Evolutionary conservation across 495 filamentous ascomycete genomes (phyloP), one percentile per base, ranked within the genome.

Genomic region (Penicillium turbatum): DNA sequence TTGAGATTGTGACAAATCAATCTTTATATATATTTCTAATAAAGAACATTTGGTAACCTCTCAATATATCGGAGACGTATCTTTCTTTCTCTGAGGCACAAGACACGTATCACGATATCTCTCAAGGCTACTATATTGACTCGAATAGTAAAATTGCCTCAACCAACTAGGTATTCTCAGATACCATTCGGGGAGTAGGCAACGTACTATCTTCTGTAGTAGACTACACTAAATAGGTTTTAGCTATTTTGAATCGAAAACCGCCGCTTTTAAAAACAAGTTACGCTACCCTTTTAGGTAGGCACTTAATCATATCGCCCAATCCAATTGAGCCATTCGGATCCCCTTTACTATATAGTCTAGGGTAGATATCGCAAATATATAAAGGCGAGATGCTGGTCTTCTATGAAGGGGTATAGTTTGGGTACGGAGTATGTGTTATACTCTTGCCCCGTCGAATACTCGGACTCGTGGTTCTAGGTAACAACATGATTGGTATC

Each of bases 1-100:
- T 82, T 15, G 55, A 65, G 9, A 56, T 51, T 13, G 41, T 54
- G 11, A 63, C 63, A 11, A 72, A 72, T 2, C 19, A 56, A 24
- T 69, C 67, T 66, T 60, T 84, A 11, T 72, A 73, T 2, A 55
- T 70, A 12, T 56, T 74, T 35, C 52, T 83, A 46, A 54, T 57
- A 3, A 65, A 74, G 31, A 40, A 57, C 19, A 71, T 83, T 35
- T 83, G 75, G 73, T 54, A 45, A 35, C 78, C 74, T 4, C 54
- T 82, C 37, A 69, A 66, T 0, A 83, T 83, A 80, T 44, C 39
- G 7, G 50, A 53, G 32, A 53, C 51, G 27, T 53, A 53, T 31
- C 16, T 53, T 35, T 53, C 40, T 41, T 19, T 53, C 40, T 36
- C 32, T 34, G 51, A 53, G 26, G 51, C 51, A 16, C 40, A 27